Percentiles rank a stretch among this genome's conserved stretches.
phyloP scores from a whole-genome alignment of 495 filamentous ascomycete species.

The Hypomontagnella monticulosa region DNA sequence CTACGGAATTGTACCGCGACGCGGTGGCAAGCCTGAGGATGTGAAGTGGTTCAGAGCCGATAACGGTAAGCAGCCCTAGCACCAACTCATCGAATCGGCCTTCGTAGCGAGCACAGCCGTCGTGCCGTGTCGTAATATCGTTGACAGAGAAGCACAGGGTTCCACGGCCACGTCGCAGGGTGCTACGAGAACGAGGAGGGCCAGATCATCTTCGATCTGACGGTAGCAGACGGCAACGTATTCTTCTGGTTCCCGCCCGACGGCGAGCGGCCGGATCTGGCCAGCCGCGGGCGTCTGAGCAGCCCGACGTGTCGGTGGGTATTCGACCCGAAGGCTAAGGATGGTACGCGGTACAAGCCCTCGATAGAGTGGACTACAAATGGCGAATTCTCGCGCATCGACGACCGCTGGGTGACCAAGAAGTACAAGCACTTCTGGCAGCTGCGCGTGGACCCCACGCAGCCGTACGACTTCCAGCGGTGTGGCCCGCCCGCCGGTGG shows the following conservation, averaged over 20 bases:
- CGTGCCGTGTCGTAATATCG: neutral
- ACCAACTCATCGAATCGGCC: neutral
- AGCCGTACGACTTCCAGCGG: constrained; percentile 60
- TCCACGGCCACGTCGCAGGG: constrained; percentile 62
- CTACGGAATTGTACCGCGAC: constrained; percentile 60
- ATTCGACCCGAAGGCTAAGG: constrained; percentile 58
- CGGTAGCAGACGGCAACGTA: constrained; percentile 65
- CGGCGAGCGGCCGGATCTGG: constrained; percentile 36
- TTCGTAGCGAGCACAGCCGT: neutral
- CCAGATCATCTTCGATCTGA: constrained; percentile 62
- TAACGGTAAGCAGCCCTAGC: constrained; percentile 50
- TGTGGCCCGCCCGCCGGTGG: constrained; percentile 60
- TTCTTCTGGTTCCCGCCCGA: constrained; percentile 67
- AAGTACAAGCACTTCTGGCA: constrained; percentile 66
- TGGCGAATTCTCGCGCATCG: constrained; percentile 69
- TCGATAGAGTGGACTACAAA: constrained; percentile 53
- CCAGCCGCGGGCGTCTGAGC: constrained; percentile 51
- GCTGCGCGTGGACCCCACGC: constrained; percentile 55
- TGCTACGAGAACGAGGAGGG: constrained; percentile 62
- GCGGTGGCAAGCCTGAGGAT: constrained; percentile 58
- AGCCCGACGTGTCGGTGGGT: constrained; percentile 63
- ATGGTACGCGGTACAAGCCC: constrained; percentile 49
- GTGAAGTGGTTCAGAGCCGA: constrained; percentile 59
- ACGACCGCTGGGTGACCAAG: constrained; percentile 63
- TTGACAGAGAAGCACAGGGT: constrained; percentile 40